Percentiles rank a stretch among this genome's conserved stretches.
Conservation (phyloP, 106 monocot genomes). For the Allium sativum region DNA sequence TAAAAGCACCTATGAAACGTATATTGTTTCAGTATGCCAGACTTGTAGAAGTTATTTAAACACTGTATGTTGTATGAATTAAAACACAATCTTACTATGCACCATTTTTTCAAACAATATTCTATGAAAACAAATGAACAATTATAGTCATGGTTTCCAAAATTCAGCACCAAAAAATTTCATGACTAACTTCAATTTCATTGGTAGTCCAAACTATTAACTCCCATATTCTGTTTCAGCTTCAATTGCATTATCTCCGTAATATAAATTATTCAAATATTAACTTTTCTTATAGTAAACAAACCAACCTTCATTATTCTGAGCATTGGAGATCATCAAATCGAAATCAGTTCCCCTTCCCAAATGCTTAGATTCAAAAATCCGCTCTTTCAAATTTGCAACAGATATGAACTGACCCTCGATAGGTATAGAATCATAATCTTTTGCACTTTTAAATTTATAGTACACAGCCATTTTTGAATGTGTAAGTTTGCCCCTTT, state of each 20-base stretch:
- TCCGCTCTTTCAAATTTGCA: constrained; percentile 88
- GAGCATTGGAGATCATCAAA: constrained; percentile 93
- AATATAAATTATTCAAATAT: constrained; percentile 3
- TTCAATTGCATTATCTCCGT: not conserved
- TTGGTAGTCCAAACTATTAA: too few species aligned
- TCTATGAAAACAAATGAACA: too few species aligned
- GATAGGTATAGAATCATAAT: constrained; percentile 81
- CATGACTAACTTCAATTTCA: too few species aligned
- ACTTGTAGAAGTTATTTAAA: too few species aligned
- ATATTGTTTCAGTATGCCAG: too few species aligned
- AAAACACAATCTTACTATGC: too few species aligned
- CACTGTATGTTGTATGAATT: too few species aligned
- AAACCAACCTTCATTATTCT: constrained; percentile 96
- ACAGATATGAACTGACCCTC: constrained; percentile 98
- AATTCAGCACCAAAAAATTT: too few species aligned
- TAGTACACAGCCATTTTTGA: constrained; percentile 88
- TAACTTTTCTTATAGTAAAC: not conserved
- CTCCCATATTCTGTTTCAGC: too few species aligned
- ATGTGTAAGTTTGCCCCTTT: not conserved
- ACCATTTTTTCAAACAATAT: too few species aligned
- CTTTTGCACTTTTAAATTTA: constrained; percentile 99
- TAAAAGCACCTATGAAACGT: too few species aligned
- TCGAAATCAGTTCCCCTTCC: constrained; percentile 97
- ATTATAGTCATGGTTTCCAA: too few species aligned
- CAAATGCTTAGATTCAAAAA: constrained; percentile 99